Conservation (phyloP, 768 basidiomycete genomes). For the Tricholomella constricta region DNA sequence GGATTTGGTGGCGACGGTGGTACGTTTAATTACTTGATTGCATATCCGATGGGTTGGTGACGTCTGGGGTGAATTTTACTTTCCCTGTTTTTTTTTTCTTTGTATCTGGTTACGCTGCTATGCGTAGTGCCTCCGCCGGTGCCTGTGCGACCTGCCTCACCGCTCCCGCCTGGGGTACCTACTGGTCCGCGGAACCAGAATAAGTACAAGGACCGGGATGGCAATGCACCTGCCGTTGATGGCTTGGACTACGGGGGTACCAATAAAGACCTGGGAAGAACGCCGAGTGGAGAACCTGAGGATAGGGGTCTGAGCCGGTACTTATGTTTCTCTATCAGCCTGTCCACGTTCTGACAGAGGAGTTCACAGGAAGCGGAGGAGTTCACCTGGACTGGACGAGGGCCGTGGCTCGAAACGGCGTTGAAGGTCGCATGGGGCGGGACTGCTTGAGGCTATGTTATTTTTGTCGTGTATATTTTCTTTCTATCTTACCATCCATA, state of each 20-base stretch:
- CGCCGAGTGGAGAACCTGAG: slow-evolving; percentile 67
- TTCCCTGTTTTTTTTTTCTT: slow-evolving; percentile 5
- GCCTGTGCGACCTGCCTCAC: slow-evolving; percentile 78
- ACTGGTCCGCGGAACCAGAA: slow-evolving; percentile 88
- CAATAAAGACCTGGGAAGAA: slow-evolving; percentile 49
- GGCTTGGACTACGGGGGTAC: slow-evolving; percentile 85
- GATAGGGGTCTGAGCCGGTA: slow-evolving; percentile 64
- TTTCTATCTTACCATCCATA: neutral
- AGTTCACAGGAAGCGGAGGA: slow-evolving; percentile 63
- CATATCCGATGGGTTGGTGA: slow-evolving; percentile 15
- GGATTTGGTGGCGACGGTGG: slow-evolving; percentile 42
- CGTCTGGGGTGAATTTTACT: slow-evolving; percentile 6
- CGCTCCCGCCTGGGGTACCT: slow-evolving; percentile 83
- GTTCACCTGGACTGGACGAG: slow-evolving; percentile 72
- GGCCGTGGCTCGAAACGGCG: slow-evolving; percentile 70
- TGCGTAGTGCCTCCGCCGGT: slow-evolving; percentile 41
- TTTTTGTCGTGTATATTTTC: slow-evolving; percentile 9
- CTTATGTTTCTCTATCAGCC: slow-evolving; percentile 19
- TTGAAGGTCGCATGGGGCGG: slow-evolving; percentile 31
- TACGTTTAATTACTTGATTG: slow-evolving; percentile 24
- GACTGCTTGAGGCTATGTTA: slow-evolving; percentile 1
- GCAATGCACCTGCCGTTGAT: slow-evolving; percentile 82
- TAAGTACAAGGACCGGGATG: slow-evolving; percentile 88
- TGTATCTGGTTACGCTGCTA: neutral
- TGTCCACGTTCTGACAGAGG: neutral